A percentile compares a stretch with the other conserved stretches of the same genome.
phyloP scores from a whole-genome alignment of 768 basidiomycete species.

The Rhizopogon vulgaris region DNA sequence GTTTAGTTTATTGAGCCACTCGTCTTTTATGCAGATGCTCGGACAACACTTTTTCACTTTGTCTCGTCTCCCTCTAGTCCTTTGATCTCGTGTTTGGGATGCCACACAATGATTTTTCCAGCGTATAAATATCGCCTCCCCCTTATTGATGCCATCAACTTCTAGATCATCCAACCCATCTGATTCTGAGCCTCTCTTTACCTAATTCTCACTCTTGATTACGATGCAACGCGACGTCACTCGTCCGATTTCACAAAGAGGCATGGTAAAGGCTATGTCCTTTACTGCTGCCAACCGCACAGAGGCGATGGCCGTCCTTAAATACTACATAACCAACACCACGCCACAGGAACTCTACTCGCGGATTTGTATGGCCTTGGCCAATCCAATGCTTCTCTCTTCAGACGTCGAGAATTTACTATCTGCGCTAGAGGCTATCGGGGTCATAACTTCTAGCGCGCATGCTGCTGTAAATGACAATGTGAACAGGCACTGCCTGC shows the following conservation, averaged over 20 bases:
- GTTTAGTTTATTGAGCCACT: not conserved
- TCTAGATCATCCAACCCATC: slow-evolving; percentile 9
- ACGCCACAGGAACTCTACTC: slow-evolving; percentile 12
- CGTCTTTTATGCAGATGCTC: not conserved
- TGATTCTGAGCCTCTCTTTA: slow-evolving; percentile 7
- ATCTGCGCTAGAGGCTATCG: slow-evolving; percentile 6
- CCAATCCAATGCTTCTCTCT: slow-evolving; percentile 2
- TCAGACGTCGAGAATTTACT: slow-evolving; percentile 11
- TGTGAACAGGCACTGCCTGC: slow-evolving; percentile 15
- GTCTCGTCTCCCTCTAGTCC: not conserved
- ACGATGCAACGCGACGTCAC: slow-evolving; percentile 20
- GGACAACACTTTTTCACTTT: not conserved
- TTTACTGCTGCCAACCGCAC: slow-evolving; percentile 1
- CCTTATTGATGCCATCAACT: slow-evolving; percentile 3
- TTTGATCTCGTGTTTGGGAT: not conserved
- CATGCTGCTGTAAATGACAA: slow-evolving; percentile 6
- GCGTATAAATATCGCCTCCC: not conserved
- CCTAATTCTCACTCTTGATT: not conserved
- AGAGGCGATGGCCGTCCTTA: slow-evolving; percentile 10
- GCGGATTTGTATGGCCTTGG: slow-evolving; percentile 1
- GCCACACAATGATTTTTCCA: not conserved
- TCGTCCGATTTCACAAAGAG: slow-evolving; percentile 9
- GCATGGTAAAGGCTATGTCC: slow-evolving; percentile 1
- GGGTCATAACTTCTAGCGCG: slow-evolving; percentile 5
- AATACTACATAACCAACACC: slow-evolving; percentile 12